phyloP scores from a whole-genome alignment of 1,284 basidiomycete genomes.

The Ceratobasidium sp. region DNA sequence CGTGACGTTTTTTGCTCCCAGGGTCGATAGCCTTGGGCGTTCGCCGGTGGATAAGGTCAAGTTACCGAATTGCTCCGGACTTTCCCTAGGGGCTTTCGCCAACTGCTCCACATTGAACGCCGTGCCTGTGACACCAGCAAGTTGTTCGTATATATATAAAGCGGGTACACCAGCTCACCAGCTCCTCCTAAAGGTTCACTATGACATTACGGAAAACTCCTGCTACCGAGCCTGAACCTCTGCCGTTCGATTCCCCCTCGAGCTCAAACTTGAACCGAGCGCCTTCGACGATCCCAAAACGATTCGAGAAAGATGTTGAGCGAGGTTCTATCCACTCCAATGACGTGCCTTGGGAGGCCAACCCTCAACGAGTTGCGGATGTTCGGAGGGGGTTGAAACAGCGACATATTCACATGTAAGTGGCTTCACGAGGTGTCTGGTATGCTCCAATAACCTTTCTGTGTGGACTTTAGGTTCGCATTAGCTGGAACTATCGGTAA shows the following conservation, averaged over 20 bases:
- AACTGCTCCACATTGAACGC: slow-evolving; percentile 16
- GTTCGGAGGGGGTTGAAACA: slow-evolving; percentile 39
- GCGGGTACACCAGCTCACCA: not conserved
- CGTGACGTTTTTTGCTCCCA: slow-evolving; percentile 6
- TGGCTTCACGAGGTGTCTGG: not conserved
- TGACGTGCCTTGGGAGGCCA: slow-evolving; percentile 42
- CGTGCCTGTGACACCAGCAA: slow-evolving; percentile 19
- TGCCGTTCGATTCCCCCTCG: slow-evolving; percentile 10
- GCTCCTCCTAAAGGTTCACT: not conserved
- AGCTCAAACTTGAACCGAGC: slow-evolving; percentile 9
- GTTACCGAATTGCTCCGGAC: slow-evolving; percentile 12
- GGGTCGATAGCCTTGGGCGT: slow-evolving; percentile 4
- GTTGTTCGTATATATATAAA: not conserved
- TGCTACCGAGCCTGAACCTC: not conserved
- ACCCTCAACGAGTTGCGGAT: slow-evolving; percentile 33
- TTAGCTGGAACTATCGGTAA: slow-evolving; percentile 43
- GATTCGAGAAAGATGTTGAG: slow-evolving; percentile 38
- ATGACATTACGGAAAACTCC: slow-evolving; percentile 21
- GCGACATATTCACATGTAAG: slow-evolving; percentile 45
- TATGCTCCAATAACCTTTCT: not conserved
- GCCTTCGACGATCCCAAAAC: slow-evolving; percentile 5
- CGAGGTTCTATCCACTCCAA: slow-evolving; percentile 32
- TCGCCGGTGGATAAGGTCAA: slow-evolving; percentile 7
- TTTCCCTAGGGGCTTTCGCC: not conserved
- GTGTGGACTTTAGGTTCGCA: slow-evolving; percentile 33